Base-by-base conservation (phyloP, 192 early-diverging fungal genomes). In the Coemansia sp. region DNA sequence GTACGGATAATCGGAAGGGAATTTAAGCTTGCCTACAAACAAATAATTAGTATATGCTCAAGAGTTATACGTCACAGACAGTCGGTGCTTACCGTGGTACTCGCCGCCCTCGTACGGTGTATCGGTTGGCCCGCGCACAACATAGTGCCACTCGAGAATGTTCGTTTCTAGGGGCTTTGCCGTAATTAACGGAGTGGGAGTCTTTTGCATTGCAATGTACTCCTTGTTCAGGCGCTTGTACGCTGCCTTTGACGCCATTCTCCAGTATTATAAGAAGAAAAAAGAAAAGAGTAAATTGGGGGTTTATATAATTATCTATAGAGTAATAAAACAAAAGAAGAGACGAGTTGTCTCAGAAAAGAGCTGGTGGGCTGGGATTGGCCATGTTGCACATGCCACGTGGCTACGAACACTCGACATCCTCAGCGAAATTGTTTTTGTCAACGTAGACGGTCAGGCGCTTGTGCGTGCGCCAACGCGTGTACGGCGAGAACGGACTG, bases 71-170 rank as follows among this genome's bases (percentile, higher is more conserved):
- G 8, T 35, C 8, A 35, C 32, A 4, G 22, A 22, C 22, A 22
- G 22, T 22, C 22, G 9, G n/a, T 48, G 48, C 52, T 85, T 91
- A 64, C 96, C 97, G 68, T 95, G 92, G 77, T 95, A 99, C 80
- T 96, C 90, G 52, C 97, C 97, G 61, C 88, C 91, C 53, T 86
- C 84, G 59, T 96, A 99, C 19, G 92, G 92, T 8, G 94, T 94
- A 52, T 94, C 94, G n/a, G 92, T 91, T 56, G 97, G 97, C 32
- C 97, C 97, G 48, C 88, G 88, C 49, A 99, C 87, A 24, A 99
- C 88, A 75, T 98, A 99, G 78, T 99, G 95, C 94, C 97, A 99
- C 80, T 98, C 96, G 35, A 98, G 87, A 62, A 99, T 97, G 74
- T 99, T 95, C 43, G 75, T 75, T 66, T 99, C 97, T 14, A 95